Base-by-base conservation (phyloP, 2,329 filamentous ascomycete genomes). In the Fusarium camptoceras region DNA sequence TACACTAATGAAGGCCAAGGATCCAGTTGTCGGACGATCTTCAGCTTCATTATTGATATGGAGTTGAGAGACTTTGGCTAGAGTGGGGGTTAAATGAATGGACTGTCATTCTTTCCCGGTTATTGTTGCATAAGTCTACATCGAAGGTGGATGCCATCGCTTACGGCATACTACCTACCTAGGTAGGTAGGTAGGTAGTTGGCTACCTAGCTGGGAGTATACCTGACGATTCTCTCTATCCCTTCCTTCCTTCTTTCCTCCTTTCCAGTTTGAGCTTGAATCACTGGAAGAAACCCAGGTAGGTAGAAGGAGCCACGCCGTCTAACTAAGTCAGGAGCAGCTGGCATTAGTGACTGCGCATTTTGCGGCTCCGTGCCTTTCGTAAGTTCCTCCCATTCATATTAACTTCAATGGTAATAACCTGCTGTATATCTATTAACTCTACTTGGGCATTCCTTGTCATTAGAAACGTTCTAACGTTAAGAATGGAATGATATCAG, bases 391-490 rank as follows among this genome's bases (percentile, higher is more conserved):
- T 37, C 30, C 27, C 16, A 27, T 34, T 34, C 34, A 55, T 53
- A 22, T 27, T 37, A 16, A 25, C 49, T 50, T 55, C 54, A 22
- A 37, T 59, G 43, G 12, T 28, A 30, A 37, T 39, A n/a, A 37
- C 34, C 18, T 37, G 34, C 18, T 37, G 34, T 41, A n/a, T 42
- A 10, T 22, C 15, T 42, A 10, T 22, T 18, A 18, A 25, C 42
- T 12, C 28, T n/a, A 39, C 55, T 50, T 57, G 57, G 34, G 34
- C 37, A 11, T 43, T 58, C 59, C 57, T 43, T 58, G 62, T 28
- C 49, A 30, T 25, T 51, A 14, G 22, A 27, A 48, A 60, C 43
- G 24, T 48, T 53, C 47, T 48, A 59, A 67, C 41, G 41, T n/a
- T 12, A 53, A 61, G 25, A 31, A 60, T 37, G 39, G 20, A 11